Evolutionary conservation across 2,329 filamentous ascomycete species (phyloP).

Genomic region (Periconia sp.): DNA sequence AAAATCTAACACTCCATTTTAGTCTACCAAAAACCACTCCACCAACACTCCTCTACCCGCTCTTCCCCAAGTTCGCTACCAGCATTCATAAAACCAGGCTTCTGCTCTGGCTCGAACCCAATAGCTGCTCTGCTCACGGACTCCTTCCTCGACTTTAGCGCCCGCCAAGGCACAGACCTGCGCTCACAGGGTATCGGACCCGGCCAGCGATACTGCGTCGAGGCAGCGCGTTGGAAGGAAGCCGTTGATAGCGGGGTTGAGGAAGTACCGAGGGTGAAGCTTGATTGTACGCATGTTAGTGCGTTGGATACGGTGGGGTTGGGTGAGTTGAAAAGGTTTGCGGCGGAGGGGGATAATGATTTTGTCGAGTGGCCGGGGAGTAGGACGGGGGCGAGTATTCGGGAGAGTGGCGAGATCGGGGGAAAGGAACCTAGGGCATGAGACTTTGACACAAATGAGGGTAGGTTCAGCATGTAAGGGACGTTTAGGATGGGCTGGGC

Average conservation of each 20-base stretch:
- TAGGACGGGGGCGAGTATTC: not conserved
- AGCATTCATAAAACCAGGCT: conserved; percentile 15
- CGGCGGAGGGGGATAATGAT: no score
- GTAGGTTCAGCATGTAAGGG: no score
- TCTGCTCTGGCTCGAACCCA: conserved; percentile 16
- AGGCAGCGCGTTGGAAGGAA: conserved; percentile 15
- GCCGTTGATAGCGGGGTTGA: conserved; percentile 13
- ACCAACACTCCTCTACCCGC: conserved; percentile 7
- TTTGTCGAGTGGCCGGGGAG: not conserved
- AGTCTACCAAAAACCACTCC: conserved; percentile 9
- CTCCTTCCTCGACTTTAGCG: conserved; percentile 17
- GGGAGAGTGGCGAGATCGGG: not conserved
- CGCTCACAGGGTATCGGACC: conserved; percentile 17
- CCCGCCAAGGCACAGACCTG: conserved; percentile 15
- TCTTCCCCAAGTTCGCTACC: no score
- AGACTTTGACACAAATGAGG: no score
- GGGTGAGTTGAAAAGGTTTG: conserved; percentile 17
- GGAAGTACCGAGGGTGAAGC: conserved; percentile 12
- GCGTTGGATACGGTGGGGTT: conserved; percentile 13
- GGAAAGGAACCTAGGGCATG: not conserved
- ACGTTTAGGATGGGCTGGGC: no score
- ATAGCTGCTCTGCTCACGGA: conserved; percentile 17
- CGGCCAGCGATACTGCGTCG: conserved; percentile 19
- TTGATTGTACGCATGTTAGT: conserved; percentile 19
- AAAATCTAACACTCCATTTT: not conserved